Evolutionary conservation across 2,329 filamentous ascomycete species (phyloP), one percentile per base, ranked within the genome.

Genomic region (Domatiomyces globalis): DNA sequence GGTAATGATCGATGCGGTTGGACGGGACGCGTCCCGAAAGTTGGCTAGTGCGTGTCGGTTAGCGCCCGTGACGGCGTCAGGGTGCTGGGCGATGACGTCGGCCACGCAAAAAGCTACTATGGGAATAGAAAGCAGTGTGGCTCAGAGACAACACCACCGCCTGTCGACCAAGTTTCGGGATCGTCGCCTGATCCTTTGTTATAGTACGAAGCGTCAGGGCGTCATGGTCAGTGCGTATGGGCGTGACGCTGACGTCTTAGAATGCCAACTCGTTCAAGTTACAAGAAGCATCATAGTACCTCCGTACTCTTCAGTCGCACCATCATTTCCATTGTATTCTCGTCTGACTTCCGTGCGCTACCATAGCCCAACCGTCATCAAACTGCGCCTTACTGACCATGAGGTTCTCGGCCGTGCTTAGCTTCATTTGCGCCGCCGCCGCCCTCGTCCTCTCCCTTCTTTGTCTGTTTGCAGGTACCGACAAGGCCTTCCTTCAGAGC

Each of bases 381-480:
- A 39, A 39, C 9, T 15, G 33, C 10, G 8, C 4, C 10, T 10
- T 25, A 45, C 25, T 18, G 54, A 65, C 54, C 15, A 76, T 77
- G 73, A 70, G 72, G 36, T 61, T 65, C n/a, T 60, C 67, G 29
- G 71, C 72, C 12, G 56, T 78, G 18, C 58, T 79, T n/a, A 76
- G 77, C 5, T 62, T 72, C 43, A 58, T 73, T 44, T 71, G 73
- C 55, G 71, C 73, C 54, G 69, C 75, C 20, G 72, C 70, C 27
- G 76, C 77, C 2, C 73, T 81, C 43, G 69, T 81, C 18, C 71
- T 83, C 44, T 72, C 73, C 17, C 72, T 82, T 58, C 68, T 82
- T 7, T 79, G 75, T 61, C 69, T 83, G 53, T 81, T 81, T 58
- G 79, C 80, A 1, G 80, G 80, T 39, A 71, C 73, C 39, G 78